A percentile compares a stretch with the other conserved stretches of the same genome.
These are phyloP conservation scores for Lodderomyces metapsilosis DNA, from an alignment of 1,139 yeast genomes.

Conservation along the genomic window DNA sequence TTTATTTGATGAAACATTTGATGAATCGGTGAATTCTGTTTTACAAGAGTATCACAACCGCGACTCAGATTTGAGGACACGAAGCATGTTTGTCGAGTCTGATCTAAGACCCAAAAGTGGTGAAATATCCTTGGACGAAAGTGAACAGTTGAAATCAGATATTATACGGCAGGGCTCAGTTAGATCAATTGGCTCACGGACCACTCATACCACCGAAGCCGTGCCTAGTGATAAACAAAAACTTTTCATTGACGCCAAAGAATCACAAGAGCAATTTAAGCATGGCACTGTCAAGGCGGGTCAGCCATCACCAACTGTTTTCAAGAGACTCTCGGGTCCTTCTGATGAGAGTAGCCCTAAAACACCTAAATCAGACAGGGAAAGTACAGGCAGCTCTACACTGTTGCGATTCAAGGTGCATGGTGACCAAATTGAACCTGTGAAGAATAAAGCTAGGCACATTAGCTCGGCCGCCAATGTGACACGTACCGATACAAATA, in stretches of 20 bases:
- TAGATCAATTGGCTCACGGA: conserved; percentile 1
- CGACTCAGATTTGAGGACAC: conserved; percentile 21
- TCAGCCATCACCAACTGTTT: conserved; percentile 7
- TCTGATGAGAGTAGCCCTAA: conserved; percentile 4
- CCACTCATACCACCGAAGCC: background rate
- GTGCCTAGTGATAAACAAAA: background rate
- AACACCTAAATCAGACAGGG: conserved; percentile 6
- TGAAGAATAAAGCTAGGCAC: conserved; percentile 7
- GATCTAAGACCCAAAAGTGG: conserved; percentile 10
- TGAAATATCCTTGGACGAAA: conserved; percentile 1
- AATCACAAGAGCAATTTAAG: conserved; percentile 6
- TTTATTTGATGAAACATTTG: conserved; percentile 15
- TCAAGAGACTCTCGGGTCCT: conserved; percentile 4
- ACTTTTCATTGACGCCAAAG: conserved; percentile 5
- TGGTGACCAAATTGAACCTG: conserved; percentile 11
- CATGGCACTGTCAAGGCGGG: conserved; percentile 1
- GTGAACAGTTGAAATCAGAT: conserved; percentile 5
- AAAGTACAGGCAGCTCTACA: conserved; percentile 7
- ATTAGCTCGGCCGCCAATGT: conserved; percentile 7
- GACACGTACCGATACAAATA: conserved; percentile 7
- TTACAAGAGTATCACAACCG: conserved; percentile 27
- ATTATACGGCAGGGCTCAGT: conserved; percentile 11
- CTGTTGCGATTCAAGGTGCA: conserved; percentile 8
- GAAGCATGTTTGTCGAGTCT: conserved; percentile 32
- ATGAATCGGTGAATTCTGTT: conserved; percentile 34